phyloP scores from a whole-genome alignment of 306 rosid genomes.

The Neltuma alba region DNA sequence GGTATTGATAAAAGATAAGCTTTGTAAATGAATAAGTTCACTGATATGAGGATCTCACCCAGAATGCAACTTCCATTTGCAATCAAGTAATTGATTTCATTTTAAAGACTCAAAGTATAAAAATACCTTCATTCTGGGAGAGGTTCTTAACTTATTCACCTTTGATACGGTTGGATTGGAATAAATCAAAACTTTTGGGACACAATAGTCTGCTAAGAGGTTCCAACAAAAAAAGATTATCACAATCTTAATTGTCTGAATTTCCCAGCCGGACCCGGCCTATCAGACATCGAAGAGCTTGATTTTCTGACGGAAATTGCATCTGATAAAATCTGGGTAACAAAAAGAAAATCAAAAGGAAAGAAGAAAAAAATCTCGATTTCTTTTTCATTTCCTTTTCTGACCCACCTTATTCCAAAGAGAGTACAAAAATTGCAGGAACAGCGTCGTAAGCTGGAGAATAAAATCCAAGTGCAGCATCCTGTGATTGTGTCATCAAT shows the following conservation, averaged over 20 bases:
- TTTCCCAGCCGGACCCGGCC: slow-evolving; percentile 19
- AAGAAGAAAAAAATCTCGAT: not conserved
- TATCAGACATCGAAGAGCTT: slow-evolving; percentile 13
- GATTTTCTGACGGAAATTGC: slow-evolving; percentile 21
- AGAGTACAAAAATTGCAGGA: slow-evolving; percentile 23
- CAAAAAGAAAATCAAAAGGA: not conserved
- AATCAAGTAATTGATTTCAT: slow-evolving; percentile 8
- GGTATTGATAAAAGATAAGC: not conserved
- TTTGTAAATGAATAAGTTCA: not conserved
- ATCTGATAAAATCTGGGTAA: not conserved
- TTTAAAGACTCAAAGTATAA: not conserved
- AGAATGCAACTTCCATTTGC: slow-evolving; percentile 15
- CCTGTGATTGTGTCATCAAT: slow-evolving; percentile 4
- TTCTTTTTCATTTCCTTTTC: not conserved
- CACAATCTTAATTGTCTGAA: slow-evolving; percentile 24
- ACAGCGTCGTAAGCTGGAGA: slow-evolving; percentile 27
- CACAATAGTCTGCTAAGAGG: too few species aligned
- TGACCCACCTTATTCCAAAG: not conserved
- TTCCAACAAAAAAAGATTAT: not conserved
- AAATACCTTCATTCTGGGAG: not conserved
- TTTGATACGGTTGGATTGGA: slow-evolving; percentile 25
- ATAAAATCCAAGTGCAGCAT: slow-evolving; percentile 16
- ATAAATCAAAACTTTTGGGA: slow-evolving; percentile 25
- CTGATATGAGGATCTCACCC: not conserved
- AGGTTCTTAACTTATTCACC: not conserved